Evolutionary conservation across 352 stramenopile genomes (phyloP).

Genomic region (Stephanocyclus meneghinianus): DNA sequence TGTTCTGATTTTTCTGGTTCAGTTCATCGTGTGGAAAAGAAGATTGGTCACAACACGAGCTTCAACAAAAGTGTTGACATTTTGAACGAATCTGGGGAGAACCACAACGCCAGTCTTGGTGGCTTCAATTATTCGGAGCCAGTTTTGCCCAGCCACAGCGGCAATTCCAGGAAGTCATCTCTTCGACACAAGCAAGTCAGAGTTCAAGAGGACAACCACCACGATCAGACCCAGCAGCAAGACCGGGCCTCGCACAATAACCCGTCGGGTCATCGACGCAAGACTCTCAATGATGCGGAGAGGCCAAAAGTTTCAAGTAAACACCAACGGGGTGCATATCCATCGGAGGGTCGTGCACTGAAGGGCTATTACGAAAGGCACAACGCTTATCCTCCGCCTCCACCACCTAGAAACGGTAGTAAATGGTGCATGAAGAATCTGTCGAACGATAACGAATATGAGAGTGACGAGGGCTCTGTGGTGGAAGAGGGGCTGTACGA

Average conservation of each 20-base stretch:
- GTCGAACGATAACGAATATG: not conserved
- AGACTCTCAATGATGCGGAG: not conserved
- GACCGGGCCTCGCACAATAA: not conserved
- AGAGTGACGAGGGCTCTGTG: constrained; percentile 1
- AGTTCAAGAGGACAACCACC: not conserved
- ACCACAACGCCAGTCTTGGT: not conserved
- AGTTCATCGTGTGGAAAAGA: not conserved
- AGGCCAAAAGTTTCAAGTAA: not conserved
- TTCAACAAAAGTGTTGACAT: constrained; percentile 21
- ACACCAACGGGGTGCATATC: not conserved
- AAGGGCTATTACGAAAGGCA: constrained; percentile 9
- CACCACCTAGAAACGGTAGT: not conserved
- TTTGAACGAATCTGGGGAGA: constrained; percentile 10
- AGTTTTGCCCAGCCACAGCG: constrained; percentile 8
- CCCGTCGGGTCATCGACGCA: not conserved
- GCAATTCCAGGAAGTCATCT: constrained; percentile 1
- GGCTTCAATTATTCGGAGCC: constrained; percentile 14
- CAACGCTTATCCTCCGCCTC: constrained; percentile 5
- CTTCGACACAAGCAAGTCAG: not conserved
- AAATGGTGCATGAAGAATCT: constrained; percentile 10
- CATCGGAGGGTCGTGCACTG: not conserved
- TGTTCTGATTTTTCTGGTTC: not conserved
- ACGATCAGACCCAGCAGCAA: not conserved
- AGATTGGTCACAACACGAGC: not conserved
- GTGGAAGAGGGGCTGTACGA: constrained; percentile 4